phyloP scores from a whole-genome alignment of 345 rosid genomes.

The Syzygium aromaticum region DNA sequence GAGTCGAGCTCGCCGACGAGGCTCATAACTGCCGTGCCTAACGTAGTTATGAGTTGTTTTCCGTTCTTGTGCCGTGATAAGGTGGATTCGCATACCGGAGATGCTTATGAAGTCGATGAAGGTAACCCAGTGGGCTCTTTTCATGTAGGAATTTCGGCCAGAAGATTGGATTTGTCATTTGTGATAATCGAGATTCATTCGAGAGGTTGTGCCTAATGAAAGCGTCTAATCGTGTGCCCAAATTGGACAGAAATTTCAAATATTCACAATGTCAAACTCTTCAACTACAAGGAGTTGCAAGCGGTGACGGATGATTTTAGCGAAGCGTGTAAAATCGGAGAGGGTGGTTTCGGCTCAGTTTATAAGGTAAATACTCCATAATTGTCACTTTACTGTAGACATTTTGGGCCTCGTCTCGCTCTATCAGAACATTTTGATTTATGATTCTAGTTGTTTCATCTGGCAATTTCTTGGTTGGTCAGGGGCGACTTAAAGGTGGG shows the following conservation, averaged over 20 bases:
- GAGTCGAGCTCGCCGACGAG: not conserved
- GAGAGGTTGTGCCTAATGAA: not conserved
- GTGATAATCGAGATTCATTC: not conserved
- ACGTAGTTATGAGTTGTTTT: conserved; percentile 36
- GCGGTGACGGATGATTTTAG: conserved; percentile 69
- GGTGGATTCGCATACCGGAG: conserved; percentile 3
- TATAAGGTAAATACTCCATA: not conserved
- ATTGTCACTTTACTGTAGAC: not conserved
- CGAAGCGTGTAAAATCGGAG: conserved; percentile 63
- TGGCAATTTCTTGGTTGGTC: conserved; percentile 11
- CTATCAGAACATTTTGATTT: not conserved
- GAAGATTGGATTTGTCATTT: not conserved
- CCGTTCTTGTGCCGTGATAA: conserved; percentile 30
- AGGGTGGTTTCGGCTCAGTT: conserved; percentile 95
- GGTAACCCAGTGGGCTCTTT: conserved; percentile 26
- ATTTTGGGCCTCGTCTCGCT: not conserved
- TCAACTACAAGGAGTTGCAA: conserved; percentile 54
- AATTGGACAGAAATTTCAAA: conserved; percentile 38
- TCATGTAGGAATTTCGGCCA: not conserved
- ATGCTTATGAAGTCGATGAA: conserved; percentile 35
- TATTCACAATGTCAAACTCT: conserved; percentile 39
- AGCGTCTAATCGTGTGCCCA: not conserved
- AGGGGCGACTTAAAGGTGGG: conserved; percentile 85
- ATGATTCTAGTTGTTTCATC: not conserved
- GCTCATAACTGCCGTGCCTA: not conserved